These are phyloP conservation scores for Dipodascus geniculatus DNA, from an alignment of 805 yeast genomes.

Conservation along the genomic window DNA sequence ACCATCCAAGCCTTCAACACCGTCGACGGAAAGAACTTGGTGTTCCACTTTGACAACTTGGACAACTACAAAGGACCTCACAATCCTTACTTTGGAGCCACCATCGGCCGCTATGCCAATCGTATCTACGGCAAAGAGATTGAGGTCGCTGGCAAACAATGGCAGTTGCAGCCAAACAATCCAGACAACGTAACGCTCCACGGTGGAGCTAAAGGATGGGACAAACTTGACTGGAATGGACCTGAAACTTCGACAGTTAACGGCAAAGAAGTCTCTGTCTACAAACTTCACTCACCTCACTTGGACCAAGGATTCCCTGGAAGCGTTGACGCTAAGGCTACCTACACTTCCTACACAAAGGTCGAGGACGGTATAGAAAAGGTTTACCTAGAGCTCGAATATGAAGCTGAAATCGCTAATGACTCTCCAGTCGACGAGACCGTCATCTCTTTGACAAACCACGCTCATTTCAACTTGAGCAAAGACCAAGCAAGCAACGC, in stretches of 20 bases:
- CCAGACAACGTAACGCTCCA: conserved; percentile 35
- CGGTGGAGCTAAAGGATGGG: conserved; percentile 43
- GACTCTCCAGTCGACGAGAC: conserved; percentile 33
- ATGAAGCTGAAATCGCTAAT: conserved; percentile 29
- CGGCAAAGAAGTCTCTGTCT: conserved; percentile 23
- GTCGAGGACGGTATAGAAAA: conserved; percentile 15
- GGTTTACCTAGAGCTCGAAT: conserved; percentile 38
- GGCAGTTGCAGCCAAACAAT: conserved; percentile 34
- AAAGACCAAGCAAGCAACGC: conserved; percentile 23
- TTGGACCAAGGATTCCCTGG: conserved; percentile 53
- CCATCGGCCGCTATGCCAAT: conserved; percentile 57
- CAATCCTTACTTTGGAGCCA: conserved; percentile 49
- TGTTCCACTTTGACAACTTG: conserved; percentile 13
- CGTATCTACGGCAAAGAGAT: conserved; percentile 38
- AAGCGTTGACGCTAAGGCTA: conserved; percentile 35
- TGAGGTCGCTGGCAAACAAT: conserved; percentile 30
- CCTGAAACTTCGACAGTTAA: conserved; percentile 33
- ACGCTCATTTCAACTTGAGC: conserved; percentile 44
- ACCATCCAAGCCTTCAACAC: conserved; percentile 17
- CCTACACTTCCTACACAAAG: conserved; percentile 31
- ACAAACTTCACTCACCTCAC: conserved; percentile 33
- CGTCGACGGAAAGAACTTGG: conserved; percentile 14
- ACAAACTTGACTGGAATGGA: conserved; percentile 39
- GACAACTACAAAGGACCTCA: conserved; percentile 19
- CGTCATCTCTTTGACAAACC: conserved; percentile 48